Percentiles rank a stretch among this genome's conserved stretches.
phyloP scores from a whole-genome alignment of 768 basidiomycete genomes.

The Dioszegia crocea region DNA sequence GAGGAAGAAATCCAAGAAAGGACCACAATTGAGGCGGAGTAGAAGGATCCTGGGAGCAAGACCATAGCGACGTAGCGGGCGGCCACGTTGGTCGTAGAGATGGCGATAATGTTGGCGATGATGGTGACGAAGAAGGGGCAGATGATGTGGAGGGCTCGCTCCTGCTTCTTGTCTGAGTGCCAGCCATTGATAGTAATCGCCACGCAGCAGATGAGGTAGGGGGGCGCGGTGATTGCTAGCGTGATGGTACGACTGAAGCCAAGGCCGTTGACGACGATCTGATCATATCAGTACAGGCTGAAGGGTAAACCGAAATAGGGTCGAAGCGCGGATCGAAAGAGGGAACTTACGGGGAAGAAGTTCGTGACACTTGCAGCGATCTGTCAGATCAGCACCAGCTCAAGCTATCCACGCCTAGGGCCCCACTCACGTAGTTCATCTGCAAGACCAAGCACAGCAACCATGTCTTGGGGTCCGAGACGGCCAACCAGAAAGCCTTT shows the following conservation, averaged over 20 bases:
- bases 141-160: slow-evolving; percentile 38
- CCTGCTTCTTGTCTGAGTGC: slow-evolving; percentile 38
- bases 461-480: slow-evolving; percentile 43
- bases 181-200: slow-evolving; percentile 41
- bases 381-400: no score
- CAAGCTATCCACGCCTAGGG: no score
- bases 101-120: slow-evolving; percentile 43
- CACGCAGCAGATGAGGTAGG: slow-evolving; percentile 43
- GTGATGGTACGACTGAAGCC: slow-evolving; percentile 39
- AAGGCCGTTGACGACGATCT: slow-evolving; percentile 23
- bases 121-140: slow-evolving; percentile 37
- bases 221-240: slow-evolving; percentile 41
- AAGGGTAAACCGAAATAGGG: neutral
- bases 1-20: slow-evolving; percentile 44
- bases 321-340: no score
- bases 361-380: slow-evolving; percentile 43
- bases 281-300: neutral
- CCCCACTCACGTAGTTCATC: slow-evolving; percentile 16
- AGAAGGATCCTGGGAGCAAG: slow-evolving; percentile 42
- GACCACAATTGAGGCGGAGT: slow-evolving; percentile 39
- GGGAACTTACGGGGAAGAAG: slow-evolving; percentile 36
- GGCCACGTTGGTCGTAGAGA: slow-evolving; percentile 35
- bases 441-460: slow-evolving; percentile 18
- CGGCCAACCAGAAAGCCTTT: slow-evolving; percentile 34
- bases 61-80: slow-evolving; percentile 47